Percentiles rank a stretch among this genome's conserved stretches.
These are phyloP conservation scores for Rusavskia elegans DNA, from an alignment of 495 filamentous ascomycete species.

Conservation along the genomic window DNA sequence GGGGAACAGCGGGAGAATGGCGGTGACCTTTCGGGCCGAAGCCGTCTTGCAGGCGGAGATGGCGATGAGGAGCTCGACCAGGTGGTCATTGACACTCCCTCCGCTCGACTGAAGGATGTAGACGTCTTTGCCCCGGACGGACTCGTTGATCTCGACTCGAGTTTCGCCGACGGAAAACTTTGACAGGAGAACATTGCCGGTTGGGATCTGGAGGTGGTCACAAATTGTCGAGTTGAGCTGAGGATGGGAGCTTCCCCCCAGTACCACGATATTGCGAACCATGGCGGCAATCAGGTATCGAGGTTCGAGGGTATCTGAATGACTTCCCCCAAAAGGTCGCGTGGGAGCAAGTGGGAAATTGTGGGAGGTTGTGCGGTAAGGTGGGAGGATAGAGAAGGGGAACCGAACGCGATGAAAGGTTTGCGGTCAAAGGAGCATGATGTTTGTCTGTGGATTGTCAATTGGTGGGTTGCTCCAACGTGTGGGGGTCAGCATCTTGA, in stretches of 20 bases:
- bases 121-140: slow-evolving; percentile 92
- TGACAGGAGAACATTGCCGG: slow-evolving; percentile 62
- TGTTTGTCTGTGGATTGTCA: no score
- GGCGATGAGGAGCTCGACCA: slow-evolving; percentile 90
- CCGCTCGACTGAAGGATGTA: slow-evolving; percentile 88
- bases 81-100: slow-evolving; percentile 85
- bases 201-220: slow-evolving; percentile 69
- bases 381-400: not conserved
- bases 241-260: slow-evolving; percentile 87
- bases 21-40: slow-evolving; percentile 74
- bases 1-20: slow-evolving; percentile 87
- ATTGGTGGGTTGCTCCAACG: no score
- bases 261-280: slow-evolving; percentile 92
- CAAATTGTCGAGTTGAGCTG: slow-evolving; percentile 73
- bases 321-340: not conserved
- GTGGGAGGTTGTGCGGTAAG: not conserved
- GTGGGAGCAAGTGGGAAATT: not conserved
- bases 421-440: not conserved
- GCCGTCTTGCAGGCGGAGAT: slow-evolving; percentile 97
- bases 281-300: slow-evolving; percentile 26
- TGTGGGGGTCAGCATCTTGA: no score
- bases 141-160: slow-evolving; percentile 87
- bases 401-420: not conserved
- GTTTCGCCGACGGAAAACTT: slow-evolving; percentile 95
- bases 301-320: no score